These are phyloP conservation scores for Agaricus blazei DNA, from an alignment of 768 basidiomycete genomes.

Conservation along the genomic window DNA sequence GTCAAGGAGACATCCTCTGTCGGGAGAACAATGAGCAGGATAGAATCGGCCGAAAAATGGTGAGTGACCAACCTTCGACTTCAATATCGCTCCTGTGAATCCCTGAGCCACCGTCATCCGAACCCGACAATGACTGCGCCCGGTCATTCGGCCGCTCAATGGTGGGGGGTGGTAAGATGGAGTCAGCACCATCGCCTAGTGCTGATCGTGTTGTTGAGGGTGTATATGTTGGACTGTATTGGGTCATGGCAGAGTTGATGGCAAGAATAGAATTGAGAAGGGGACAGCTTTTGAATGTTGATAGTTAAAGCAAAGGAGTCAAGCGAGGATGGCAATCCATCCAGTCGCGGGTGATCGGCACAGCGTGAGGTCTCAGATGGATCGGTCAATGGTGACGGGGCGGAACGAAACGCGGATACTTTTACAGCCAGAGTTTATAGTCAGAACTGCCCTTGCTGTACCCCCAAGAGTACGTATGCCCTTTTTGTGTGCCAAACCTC, in stretches of 20 bases:
- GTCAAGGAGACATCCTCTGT: constrained; percentile 47
- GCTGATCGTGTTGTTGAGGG: constrained; percentile 5
- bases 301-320: constrained; percentile 11
- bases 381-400: constrained; percentile 28
- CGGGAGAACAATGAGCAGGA: constrained; percentile 11
- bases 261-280: constrained; percentile 11
- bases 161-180: constrained; percentile 1
- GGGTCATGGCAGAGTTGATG: constrained; percentile 11
- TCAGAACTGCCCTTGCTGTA: constrained; percentile 29
- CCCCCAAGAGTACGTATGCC: constrained; percentile 24
- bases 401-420: constrained; percentile 39
- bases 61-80: constrained; percentile 35
- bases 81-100: constrained; percentile 40
- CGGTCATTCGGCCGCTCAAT: constrained; percentile 35
- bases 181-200: background rate
- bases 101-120: constrained; percentile 47
- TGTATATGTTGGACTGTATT: constrained; percentile 8
- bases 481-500: constrained; percentile 34
- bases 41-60: constrained; percentile 7
- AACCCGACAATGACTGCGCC: constrained; percentile 45
- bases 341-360: constrained; percentile 34
- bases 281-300: constrained; percentile 12
- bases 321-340: constrained; percentile 19
- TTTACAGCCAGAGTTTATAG: constrained; percentile 27
- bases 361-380: constrained; percentile 38